Conservation (phyloP, 1,284 basidiomycete genomes). For the Pholiota adiposa region DNA sequence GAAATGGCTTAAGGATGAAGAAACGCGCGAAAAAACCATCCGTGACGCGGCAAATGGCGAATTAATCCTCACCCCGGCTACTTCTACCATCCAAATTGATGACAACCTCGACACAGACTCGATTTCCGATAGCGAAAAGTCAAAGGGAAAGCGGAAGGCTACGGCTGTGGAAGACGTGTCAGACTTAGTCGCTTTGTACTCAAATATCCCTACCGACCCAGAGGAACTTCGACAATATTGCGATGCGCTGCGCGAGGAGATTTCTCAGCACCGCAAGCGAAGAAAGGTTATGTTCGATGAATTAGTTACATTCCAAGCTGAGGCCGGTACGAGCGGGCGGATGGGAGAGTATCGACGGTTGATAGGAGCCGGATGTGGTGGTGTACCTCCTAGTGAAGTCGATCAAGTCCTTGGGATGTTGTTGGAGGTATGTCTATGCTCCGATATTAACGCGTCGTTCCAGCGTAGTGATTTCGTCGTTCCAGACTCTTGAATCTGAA, state of each 20-base stretch:
- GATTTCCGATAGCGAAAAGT: conserved; percentile 35
- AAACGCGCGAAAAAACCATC: conserved; percentile 69
- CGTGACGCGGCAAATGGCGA: conserved; percentile 61
- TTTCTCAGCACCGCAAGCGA: conserved; percentile 67
- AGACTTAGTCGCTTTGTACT: conserved; percentile 63
- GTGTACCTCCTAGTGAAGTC: conserved; percentile 82
- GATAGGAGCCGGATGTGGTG: conserved; percentile 89
- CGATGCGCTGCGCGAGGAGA: conserved; percentile 64
- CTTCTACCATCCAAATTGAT: conserved; percentile 42
- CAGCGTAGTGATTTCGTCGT: not conserved
- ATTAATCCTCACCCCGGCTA: conserved; percentile 47
- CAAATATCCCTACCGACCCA: conserved; percentile 59
- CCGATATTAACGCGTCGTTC: not conserved
- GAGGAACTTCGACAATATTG: conserved; percentile 63
- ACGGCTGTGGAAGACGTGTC: conserved; percentile 58
- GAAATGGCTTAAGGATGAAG: conserved; percentile 89
- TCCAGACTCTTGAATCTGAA: conserved; percentile 73
- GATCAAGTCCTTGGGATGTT: conserved; percentile 84
- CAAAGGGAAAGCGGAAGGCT: conserved; percentile 55
- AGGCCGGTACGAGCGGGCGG: conserved; percentile 85
- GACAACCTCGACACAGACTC: conserved; percentile 42
- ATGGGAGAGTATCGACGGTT: conserved; percentile 88
- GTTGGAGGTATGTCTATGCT: conserved; percentile 65
- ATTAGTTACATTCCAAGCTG: conserved; percentile 81
- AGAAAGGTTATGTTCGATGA: conserved; percentile 75